phyloP scores from a whole-genome alignment of 1,139 yeast genomes.

The Sugiyamaella sp. region DNA sequence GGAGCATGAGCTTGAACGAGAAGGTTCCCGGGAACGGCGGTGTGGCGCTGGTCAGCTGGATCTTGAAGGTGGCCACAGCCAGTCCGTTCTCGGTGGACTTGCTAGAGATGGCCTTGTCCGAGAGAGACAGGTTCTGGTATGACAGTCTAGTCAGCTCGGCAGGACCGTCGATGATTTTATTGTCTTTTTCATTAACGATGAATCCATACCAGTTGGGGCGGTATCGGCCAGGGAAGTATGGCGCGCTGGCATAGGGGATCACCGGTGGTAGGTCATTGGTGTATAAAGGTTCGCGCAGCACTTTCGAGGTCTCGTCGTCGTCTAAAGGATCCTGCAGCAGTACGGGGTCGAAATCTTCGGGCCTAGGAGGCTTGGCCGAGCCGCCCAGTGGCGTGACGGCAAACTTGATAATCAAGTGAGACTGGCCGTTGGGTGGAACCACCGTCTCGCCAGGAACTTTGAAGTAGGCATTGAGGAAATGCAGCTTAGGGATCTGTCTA shows the following conservation, averaged over 20 bases:
- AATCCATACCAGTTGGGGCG: conserved; percentile 65
- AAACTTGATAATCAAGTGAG: conserved; percentile 76
- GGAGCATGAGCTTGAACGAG: conserved; percentile 51
- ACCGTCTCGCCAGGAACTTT: conserved; percentile 84
- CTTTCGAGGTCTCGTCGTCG: conserved; percentile 59
- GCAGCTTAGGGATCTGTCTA: conserved; percentile 55
- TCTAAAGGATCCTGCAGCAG: conserved; percentile 46
- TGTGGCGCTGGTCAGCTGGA: conserved; percentile 70
- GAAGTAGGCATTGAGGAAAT: conserved; percentile 71
- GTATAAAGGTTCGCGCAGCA: conserved; percentile 70
- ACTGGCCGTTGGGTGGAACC: conserved; percentile 74
- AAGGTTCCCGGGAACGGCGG: conserved; percentile 66
- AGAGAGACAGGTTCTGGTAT: conserved; percentile 56
- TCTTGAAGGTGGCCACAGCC: conserved; percentile 67
- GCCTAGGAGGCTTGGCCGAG: conserved; percentile 40
- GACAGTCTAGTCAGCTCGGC: conserved; percentile 57
- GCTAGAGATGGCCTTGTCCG: conserved; percentile 48
- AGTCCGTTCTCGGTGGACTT: conserved; percentile 51
- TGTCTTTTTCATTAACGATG: conserved; percentile 71
- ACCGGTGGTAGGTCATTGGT: conserved; percentile 66
- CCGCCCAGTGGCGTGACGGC: conserved; percentile 68
- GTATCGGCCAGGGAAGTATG: conserved; percentile 65
- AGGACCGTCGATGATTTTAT: conserved; percentile 74
- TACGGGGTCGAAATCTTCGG: conserved; percentile 39
- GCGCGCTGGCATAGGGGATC: conserved; percentile 67